Base-by-base conservation (phyloP, 441 rosid species). In the Populus hybrid region DNA sequence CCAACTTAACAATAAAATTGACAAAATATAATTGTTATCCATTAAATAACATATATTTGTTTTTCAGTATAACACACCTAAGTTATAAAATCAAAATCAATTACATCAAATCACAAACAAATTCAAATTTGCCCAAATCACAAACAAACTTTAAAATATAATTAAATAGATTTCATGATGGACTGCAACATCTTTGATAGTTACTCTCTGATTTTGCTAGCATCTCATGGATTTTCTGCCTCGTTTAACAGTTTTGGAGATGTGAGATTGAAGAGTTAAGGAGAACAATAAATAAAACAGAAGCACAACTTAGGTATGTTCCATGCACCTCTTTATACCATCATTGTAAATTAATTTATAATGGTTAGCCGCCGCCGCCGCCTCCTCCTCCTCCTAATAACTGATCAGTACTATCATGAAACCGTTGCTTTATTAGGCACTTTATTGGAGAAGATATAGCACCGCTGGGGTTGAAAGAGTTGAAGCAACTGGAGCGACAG, bases 401-500 rank as follows among this genome's bases (percentile, higher is more conserved):
- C 57, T 14, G 57, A 46, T 12, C 20, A 12, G 18, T 14, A 4
- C 5, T 46, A 46, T 46, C 7, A 14, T 46, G 20, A 14, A 42
- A 46, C 66, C 28, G 0, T 61, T 61, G 11, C 6, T 21, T 61
- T 9, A 4, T 2, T 28, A 90, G 93, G 85, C 88, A 90, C 73
- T 73, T 85, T 20, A 14, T 67, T 63, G 94, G 92, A 36, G 90
- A 90, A 83, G 92, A 85, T 72, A 71, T 91, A 66, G 78, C 82
- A 6, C 68, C 16, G 35, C 42, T 91, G 84, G 81, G 80, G 46
- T 67, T 87, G 83, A 88, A 83, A 73, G 95, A 89, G 69, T 63
- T 91, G 77, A 88, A 86, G 78, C 87, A 85, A 66, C 74, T 91
- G 0, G 95, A 91, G 70, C 81, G 90, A 63, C 91, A 88, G 65